phyloP scores from a whole-genome alignment of 1,284 basidiomycete species.

The Leccinum fallax region DNA sequence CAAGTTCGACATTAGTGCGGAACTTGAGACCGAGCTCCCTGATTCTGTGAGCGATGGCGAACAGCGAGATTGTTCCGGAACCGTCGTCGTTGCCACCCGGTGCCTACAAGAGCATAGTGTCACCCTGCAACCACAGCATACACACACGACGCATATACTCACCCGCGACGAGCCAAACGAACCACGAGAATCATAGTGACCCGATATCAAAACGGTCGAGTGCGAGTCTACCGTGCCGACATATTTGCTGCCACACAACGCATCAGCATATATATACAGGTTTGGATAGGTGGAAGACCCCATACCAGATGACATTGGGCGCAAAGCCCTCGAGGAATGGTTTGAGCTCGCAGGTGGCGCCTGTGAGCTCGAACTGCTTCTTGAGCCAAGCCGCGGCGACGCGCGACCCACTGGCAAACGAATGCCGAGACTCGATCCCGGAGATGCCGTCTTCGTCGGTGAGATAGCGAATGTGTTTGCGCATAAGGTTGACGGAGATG shows the following conservation, averaged over 20 bases:
- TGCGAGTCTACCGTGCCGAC: slow-evolving; percentile 42
- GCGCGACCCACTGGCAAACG: slow-evolving; percentile 69
- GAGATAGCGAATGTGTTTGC: slow-evolving; percentile 73
- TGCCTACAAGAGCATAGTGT: slow-evolving; percentile 24
- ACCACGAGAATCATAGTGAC: slow-evolving; percentile 86
- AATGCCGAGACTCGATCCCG: slow-evolving; percentile 73
- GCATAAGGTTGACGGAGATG: slow-evolving; percentile 64
- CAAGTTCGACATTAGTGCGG: slow-evolving; percentile 67
- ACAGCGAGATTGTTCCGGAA: slow-evolving; percentile 71
- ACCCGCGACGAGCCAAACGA: slow-evolving; percentile 62
- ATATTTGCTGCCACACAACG: slow-evolving; percentile 51
- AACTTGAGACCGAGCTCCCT: slow-evolving; percentile 61
- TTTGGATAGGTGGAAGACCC: not conserved
- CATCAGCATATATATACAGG: not conserved
- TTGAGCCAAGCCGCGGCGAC: slow-evolving; percentile 81
- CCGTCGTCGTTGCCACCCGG: slow-evolving; percentile 79
- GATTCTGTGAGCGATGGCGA: slow-evolving; percentile 76
- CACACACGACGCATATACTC: slow-evolving; percentile 2
- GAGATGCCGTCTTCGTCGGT: slow-evolving; percentile 77
- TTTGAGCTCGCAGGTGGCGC: slow-evolving; percentile 69
- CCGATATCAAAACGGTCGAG: slow-evolving; percentile 72
- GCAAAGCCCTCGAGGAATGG: slow-evolving; percentile 72
- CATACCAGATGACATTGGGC: slow-evolving; percentile 83
- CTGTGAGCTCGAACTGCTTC: slow-evolving; percentile 66
- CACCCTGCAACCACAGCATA: not conserved